phyloP scores from a whole-genome alignment of 306 rosid species.

The Oxytropis ochrocephala region DNA sequence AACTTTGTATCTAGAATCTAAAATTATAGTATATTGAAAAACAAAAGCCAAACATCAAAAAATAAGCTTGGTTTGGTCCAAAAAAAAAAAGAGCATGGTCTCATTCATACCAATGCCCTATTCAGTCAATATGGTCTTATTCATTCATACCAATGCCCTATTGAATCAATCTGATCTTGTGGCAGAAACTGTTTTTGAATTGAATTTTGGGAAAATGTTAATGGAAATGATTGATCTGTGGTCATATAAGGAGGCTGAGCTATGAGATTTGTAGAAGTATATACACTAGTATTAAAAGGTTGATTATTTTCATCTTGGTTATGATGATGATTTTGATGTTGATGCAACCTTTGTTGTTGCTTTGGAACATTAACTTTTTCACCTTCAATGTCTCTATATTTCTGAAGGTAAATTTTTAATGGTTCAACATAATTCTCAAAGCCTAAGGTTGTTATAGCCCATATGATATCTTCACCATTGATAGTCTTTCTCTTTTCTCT shows the following conservation, averaged over 20 bases:
- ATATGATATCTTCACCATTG: constrained; percentile 65
- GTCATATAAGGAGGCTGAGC: constrained; percentile 42
- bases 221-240: constrained; percentile 45
- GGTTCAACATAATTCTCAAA: constrained; percentile 62
- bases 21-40: neutral
- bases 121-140: constrained; percentile 2
- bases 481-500: constrained; percentile 66
- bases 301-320: constrained; percentile 30
- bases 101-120: constrained; percentile 37
- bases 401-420: constrained; percentile 51
- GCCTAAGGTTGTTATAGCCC: constrained; percentile 75
- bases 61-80: constrained; percentile 1
- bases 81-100: neutral
- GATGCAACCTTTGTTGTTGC: constrained; percentile 42
- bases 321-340: constrained; percentile 20
- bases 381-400: constrained; percentile 62
- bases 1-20: neutral
- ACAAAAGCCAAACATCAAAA: neutral
- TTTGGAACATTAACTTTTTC: constrained; percentile 61
- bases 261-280: constrained; percentile 41
- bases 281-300: constrained; percentile 27
- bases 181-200: constrained; percentile 52
- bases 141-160: constrained; percentile 37
- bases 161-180: constrained; percentile 49
- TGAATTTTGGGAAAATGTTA: constrained; percentile 50